These are phyloP conservation scores for Fomitopsis betulina DNA, from an alignment of 1,284 basidiomycete genomes.

Conservation along the genomic window DNA sequence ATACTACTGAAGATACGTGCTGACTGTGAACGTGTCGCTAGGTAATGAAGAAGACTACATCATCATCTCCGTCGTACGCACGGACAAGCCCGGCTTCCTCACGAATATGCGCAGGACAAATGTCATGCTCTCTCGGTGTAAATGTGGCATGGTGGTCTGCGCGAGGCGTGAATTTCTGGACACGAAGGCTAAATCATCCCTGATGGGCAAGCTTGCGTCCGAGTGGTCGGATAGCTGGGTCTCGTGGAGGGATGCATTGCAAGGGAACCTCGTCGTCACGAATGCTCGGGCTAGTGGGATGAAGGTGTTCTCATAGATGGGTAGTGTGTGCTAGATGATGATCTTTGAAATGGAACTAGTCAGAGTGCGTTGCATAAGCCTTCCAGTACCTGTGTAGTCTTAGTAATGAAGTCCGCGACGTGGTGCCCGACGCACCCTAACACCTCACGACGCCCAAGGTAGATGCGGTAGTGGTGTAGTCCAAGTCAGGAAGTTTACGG, in stretches of 20 bases:
- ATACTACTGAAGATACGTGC: not conserved
- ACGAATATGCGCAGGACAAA: conserved; percentile 52
- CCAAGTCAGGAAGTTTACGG: too few species aligned
- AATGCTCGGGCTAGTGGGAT: too few species aligned
- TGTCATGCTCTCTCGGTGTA: conserved; percentile 46
- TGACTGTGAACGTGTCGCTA: conserved; percentile 8
- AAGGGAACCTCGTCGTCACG: not conserved
- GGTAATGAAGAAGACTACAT: conserved; percentile 42
- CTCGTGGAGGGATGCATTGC: not conserved
- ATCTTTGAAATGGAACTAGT: too few species aligned
- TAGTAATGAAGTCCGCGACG: too few species aligned
- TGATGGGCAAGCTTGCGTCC: conserved; percentile 12
- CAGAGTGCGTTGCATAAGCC: too few species aligned
- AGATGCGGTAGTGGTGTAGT: too few species aligned
- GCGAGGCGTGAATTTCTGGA: conserved; percentile 17
- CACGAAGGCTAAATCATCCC: conserved; percentile 8
- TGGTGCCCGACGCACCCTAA: too few species aligned
- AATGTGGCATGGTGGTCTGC: conserved; percentile 20
- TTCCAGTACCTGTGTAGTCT: too few species aligned
- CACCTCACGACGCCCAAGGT: too few species aligned
- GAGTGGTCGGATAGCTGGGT: conserved; percentile 12
- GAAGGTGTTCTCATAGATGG: too few species aligned
- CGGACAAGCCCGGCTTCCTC: conserved; percentile 54
- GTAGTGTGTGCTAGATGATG: too few species aligned
- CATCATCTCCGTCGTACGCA: conserved; percentile 58